Conservation (phyloP, 306 rosid genomes). For the Prinsepia uniflora region DNA sequence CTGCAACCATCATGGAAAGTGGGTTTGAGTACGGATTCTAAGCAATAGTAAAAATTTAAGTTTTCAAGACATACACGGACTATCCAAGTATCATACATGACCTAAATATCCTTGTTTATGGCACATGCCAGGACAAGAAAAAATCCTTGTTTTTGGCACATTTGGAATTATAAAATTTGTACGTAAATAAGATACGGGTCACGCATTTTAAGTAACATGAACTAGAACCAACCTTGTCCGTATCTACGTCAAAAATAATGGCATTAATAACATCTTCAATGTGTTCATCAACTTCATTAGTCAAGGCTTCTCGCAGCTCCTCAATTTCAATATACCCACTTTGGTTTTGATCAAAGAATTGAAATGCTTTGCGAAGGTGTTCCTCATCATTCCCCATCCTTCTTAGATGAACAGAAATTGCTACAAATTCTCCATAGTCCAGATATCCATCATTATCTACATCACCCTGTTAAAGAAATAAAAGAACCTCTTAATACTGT, state of each 20-base stretch:
- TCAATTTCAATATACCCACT: conserved; percentile 77
- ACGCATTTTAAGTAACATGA: neutral
- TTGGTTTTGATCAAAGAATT: conserved; percentile 71
- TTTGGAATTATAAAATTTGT: neutral
- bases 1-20: conserved; percentile 38
- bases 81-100: neutral
- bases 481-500: conserved; percentile 26
- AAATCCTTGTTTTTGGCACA: neutral
- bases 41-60: conserved; percentile 6
- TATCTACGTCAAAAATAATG: conserved; percentile 85
- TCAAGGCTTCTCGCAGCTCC: conserved; percentile 60
- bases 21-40: neutral
- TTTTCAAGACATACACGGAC: neutral
- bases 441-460: conserved; percentile 78
- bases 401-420: conserved; percentile 79
- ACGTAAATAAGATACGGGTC: neutral
- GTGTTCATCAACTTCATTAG: conserved; percentile 51
- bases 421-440: conserved; percentile 84
- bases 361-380: conserved; percentile 80
- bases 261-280: conserved; percentile 72
- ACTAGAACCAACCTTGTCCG: conserved; percentile 69
- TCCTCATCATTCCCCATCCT: conserved; percentile 72
- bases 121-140: neutral
- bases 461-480: conserved; percentile 64
- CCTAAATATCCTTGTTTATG: neutral